Evolutionary conservation across 1,284 basidiomycete species (phyloP).

Genomic region (Sporisorium reilianum): DNA sequence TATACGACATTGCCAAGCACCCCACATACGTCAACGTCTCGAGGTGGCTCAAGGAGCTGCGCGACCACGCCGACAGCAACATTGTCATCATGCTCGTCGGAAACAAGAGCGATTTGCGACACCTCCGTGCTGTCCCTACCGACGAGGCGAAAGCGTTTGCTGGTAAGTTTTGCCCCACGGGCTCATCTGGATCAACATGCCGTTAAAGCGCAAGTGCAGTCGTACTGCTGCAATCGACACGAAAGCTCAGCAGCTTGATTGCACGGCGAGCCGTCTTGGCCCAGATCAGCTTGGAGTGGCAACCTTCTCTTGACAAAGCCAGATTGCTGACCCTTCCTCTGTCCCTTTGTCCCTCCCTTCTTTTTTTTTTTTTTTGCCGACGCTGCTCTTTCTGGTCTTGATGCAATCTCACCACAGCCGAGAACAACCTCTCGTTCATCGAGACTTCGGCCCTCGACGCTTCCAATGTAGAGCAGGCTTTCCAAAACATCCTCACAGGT

Average conservation of each 20-base stretch:
- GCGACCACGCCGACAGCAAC: conserved; percentile 73
- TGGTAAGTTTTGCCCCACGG: conserved; percentile 41
- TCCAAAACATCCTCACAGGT: conserved; percentile 97
- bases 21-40: conserved; percentile 94
- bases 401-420: conserved; percentile 70
- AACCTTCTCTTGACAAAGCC: not conserved
- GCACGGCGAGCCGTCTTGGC: not conserved
- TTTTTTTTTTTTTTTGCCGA: too few relatives aligned
- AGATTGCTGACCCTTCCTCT: not conserved
- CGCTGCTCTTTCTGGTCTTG: not conserved
- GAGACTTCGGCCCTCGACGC: conserved; percentile 99
- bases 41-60: conserved; percentile 97
- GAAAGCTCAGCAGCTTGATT: not conserved
- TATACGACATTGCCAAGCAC: conserved; percentile 77
- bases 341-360: not conserved
- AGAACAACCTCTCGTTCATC: conserved; percentile 87
- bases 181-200: not conserved
- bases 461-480: conserved; percentile 91
- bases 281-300: not conserved
- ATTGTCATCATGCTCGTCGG: conserved; percentile 73
- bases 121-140: conserved; percentile 92
- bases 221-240: not conserved
- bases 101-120: conserved; percentile 96
- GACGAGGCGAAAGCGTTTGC: conserved; percentile 73
- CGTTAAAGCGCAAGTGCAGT: not conserved